Conservation (phyloP, 2,329 filamentous ascomycete genomes). For the Pezicula rhizophila region DNA sequence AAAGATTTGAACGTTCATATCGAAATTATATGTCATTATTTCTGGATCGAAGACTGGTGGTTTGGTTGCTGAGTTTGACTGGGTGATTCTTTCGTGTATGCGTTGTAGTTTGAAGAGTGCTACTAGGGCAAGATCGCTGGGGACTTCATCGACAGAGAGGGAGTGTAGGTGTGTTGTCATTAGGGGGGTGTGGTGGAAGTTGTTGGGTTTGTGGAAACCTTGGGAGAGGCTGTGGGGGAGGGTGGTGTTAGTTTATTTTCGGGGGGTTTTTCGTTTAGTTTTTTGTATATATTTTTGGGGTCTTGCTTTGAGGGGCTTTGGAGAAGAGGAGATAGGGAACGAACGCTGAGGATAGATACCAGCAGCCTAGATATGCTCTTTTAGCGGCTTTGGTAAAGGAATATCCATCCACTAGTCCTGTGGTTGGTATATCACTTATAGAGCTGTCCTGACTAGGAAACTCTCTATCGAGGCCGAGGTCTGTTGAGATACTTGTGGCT, state of each 20-base stretch:
- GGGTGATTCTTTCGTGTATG: conserved; percentile 13
- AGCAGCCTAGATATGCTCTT: conserved; percentile 24
- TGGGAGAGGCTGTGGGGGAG: conserved; percentile 9
- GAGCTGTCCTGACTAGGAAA: conserved; percentile 14
- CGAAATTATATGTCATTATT: conserved; percentile 14
- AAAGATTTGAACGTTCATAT: conserved; percentile 21
- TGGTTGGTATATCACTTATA: conserved; percentile 10
- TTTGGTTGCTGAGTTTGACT: conserved; percentile 4
- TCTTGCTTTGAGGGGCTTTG: background rate
- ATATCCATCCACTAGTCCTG: conserved; percentile 13
- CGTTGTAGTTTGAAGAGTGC: conserved; percentile 18
- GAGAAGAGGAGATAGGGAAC: conserved; percentile 1
- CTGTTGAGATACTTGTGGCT: conserved; percentile 26
- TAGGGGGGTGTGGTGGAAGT: conserved; percentile 17
- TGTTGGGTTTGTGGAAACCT: conserved; percentile 21
- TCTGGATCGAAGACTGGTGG: conserved; percentile 5
- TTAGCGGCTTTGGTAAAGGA: conserved; percentile 19
- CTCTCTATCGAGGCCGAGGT: conserved; percentile 25
- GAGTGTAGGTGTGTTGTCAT: conserved; percentile 14
- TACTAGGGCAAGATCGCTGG: conserved; percentile 5
- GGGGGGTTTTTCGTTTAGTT: background rate
- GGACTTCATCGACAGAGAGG: conserved; percentile 8
- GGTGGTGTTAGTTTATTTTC: too few relatives aligned
- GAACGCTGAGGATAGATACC: conserved; percentile 25
- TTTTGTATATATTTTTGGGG: background rate